Percentiles rank a stretch among this genome's conserved stretches.
Conservation (phyloP, 345 rosid genomes). For the Arabis hirsuta region DNA sequence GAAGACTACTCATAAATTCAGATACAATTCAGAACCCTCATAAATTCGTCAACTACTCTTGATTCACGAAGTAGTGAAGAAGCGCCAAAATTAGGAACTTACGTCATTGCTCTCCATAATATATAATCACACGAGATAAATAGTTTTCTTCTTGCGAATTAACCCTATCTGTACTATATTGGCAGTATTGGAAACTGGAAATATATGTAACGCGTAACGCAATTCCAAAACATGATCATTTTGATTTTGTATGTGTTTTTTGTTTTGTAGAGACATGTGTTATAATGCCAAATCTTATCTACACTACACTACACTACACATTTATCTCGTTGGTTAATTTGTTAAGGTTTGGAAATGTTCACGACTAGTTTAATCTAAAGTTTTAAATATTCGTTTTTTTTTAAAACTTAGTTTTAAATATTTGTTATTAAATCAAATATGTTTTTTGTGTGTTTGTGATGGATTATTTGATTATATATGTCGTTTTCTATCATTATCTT, state of each 20-base stretch:
- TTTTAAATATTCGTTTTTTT: not conserved
- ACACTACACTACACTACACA: slow-evolving; percentile 1
- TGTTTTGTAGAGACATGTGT: not conserved
- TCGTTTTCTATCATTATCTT: too few relatives aligned
- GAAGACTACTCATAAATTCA: too few relatives aligned
- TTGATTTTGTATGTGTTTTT: not conserved
- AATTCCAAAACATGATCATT: slow-evolving; percentile 17
- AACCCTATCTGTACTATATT: not conserved
- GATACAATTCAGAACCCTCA: not conserved
- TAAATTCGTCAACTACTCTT: slow-evolving; percentile 9
- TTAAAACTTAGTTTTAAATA: slow-evolving; percentile 1
- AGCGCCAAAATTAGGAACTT: not conserved
- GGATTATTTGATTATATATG: not conserved
- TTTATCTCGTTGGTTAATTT: not conserved
- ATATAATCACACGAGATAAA: slow-evolving; percentile 25
- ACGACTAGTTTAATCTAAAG: not conserved
- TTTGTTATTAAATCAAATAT: not conserved
- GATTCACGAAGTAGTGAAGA: not conserved
- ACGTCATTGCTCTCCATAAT: not conserved
- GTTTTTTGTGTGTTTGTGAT: not conserved
- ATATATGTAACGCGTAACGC: not conserved
- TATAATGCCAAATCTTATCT: slow-evolving; percentile 1
- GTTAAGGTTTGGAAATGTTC: too few relatives aligned
- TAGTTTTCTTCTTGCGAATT: slow-evolving; percentile 7
- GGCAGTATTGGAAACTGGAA: not conserved